Evolutionary conservation across 2,329 filamentous ascomycete genomes (phyloP).

Genomic region (Orbilia quercus): DNA sequence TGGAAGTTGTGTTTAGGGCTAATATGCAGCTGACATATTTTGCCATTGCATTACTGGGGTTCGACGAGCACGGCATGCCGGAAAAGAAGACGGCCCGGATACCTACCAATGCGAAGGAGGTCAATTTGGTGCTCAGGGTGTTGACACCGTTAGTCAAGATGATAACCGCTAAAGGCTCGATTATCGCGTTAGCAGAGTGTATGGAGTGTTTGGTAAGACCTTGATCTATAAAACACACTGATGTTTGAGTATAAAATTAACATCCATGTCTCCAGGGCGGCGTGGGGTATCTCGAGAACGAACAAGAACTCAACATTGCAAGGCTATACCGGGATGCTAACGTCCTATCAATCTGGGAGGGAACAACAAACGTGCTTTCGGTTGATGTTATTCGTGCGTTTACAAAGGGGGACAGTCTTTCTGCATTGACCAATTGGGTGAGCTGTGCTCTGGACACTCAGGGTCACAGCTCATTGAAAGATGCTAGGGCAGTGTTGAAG

Average conservation of each 20-base stretch:
- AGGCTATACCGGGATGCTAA: constrained; percentile 73
- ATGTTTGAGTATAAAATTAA: constrained; percentile 7
- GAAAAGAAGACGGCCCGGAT: constrained; percentile 59
- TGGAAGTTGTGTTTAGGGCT: constrained; percentile 70
- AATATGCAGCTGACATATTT: constrained; percentile 70
- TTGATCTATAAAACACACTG: neutral
- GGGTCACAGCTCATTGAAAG: constrained; percentile 37
- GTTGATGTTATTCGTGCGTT: constrained; percentile 67
- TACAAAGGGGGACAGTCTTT: constrained; percentile 61
- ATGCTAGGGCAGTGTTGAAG: constrained; percentile 31
- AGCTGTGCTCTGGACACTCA: constrained; percentile 56
- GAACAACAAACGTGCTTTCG: constrained; percentile 77
- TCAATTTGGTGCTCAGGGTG: constrained; percentile 64
- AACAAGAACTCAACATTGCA: constrained; percentile 74
- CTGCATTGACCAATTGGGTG: constrained; percentile 59
- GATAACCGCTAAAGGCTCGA: constrained; percentile 67
- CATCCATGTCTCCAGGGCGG: constrained; percentile 68
- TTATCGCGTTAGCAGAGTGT: constrained; percentile 68
- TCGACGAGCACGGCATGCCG: constrained; percentile 66
- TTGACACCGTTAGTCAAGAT: constrained; percentile 73
- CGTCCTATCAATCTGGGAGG: constrained; percentile 77
- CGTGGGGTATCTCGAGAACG: constrained; percentile 74
- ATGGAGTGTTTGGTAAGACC: constrained; percentile 68
- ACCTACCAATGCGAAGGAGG: constrained; percentile 59
- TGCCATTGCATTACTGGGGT: constrained; percentile 68